phyloP scores from a whole-genome alignment of 2,329 filamentous ascomycete genomes.

The Sordariomycetes sp. region DNA sequence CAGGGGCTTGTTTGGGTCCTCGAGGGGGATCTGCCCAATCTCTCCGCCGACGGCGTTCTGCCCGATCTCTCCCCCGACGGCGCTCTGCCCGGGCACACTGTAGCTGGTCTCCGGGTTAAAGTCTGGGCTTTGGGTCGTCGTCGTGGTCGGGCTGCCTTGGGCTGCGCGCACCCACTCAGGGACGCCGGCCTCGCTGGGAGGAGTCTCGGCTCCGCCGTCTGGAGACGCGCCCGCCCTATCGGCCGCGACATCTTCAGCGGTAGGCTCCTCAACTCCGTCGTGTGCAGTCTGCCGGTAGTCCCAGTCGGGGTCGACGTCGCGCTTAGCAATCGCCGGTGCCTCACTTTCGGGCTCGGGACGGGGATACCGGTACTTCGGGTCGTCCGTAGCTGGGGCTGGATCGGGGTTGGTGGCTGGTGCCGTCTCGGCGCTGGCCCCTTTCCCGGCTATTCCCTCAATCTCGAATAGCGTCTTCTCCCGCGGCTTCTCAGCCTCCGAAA shows the following conservation, averaged over 20 bases:
- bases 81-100: not conserved
- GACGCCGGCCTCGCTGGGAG: no score
- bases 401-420: no score
- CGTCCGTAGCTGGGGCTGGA: slow-evolving; percentile 8
- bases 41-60: not conserved
- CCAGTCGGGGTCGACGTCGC: not conserved
- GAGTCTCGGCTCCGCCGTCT: no score
- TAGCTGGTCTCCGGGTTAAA: no score
- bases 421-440: no score
- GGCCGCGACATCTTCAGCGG: not conserved
- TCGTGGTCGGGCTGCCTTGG: no score
- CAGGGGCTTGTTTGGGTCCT: slow-evolving; percentile 22
- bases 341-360: not conserved
- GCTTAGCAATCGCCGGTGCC: not conserved
- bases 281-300: not conserved
- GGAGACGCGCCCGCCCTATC: not conserved
- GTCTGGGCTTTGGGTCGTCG: no score
- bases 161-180: no score
- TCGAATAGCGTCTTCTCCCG: not conserved
- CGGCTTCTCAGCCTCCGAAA: slow-evolving; percentile 4
- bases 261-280: not conserved
- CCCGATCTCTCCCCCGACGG: not conserved
- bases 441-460: no score
- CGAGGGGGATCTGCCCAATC: not conserved
- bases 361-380: slow-evolving; percentile 7